Base-by-base conservation (phyloP, 805 yeast genomes). In the Citeromyces matritensis region DNA sequence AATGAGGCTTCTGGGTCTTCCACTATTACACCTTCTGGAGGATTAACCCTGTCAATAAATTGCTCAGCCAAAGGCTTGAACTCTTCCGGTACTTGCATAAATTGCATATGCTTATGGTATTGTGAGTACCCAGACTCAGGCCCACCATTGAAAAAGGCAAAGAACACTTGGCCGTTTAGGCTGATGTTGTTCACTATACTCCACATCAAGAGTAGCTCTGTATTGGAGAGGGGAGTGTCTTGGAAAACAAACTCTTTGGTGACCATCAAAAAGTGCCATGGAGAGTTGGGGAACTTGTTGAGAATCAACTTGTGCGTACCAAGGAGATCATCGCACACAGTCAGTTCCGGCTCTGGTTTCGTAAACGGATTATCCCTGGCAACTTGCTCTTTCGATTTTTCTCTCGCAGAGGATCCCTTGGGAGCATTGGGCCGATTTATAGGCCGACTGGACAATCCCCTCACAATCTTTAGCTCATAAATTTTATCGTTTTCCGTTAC, bases 121-220 rank as follows among this genome's bases (percentile, higher is more conserved):
- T 85, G 91, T 0, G 95, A 84, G n/a, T 95, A 94, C 2, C 97
- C 98, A 38, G 93, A 73, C 42, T 72, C 65, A 12, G 74, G 72
- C 6, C 98, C 98, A 46, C 83, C 74, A 52, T 88, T 88, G 64
- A 72, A 88, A 52, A 88, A 88, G 0, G 85, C 85, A 48, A 86
- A 61, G 63, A 81, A 77, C 35, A 68, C 62, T 24, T 55, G 34
- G 5, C 34, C 54, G 14, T 48, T 54, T 2, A 43, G 36, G 42
- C 71, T 69, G 32, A 79, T 55, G 11, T 54, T 55, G 10, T 51
- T 47, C 37, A 88, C 55, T 14, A 81, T 57, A 4, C 66, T 47
- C 46, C 70, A 69, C 4, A 79, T 60, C 0, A 75, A 68, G 24
- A 55, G 47, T 36, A 88, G 60, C 42, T 88, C 96, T n/a, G 52